These are phyloP conservation scores for Backusella macrospora DNA, from an alignment of 192 early-diverging fungal species.

Conservation along the genomic window DNA sequence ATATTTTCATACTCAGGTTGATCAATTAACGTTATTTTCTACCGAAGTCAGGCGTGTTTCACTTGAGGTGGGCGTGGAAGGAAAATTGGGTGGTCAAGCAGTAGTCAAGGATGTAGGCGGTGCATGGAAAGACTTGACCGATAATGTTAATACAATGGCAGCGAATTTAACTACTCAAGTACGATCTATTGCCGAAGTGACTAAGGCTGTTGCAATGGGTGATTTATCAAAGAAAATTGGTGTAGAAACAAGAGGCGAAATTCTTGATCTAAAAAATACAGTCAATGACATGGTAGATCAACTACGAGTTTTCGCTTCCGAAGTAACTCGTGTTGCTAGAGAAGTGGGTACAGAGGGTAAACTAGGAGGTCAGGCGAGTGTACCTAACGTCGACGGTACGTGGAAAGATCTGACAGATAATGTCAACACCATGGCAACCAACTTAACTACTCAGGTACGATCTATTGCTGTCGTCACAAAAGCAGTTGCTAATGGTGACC, in stretches of 20 bases:
- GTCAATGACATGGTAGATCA: constrained; percentile 68
- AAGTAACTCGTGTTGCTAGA: constrained; percentile 63
- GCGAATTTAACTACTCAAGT: constrained; percentile 58
- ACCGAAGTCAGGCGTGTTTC: constrained; percentile 67
- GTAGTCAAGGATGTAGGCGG: constrained; percentile 53
- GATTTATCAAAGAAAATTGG: constrained; percentile 55
- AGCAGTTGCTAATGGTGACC: constrained; percentile 60
- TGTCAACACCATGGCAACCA: constrained; percentile 66
- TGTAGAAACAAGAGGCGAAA: constrained; percentile 55
- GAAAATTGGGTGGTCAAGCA: constrained; percentile 65
- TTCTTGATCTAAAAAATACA: constrained; percentile 59
- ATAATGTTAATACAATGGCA: constrained; percentile 64
- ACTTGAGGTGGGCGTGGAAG: constrained; percentile 67
- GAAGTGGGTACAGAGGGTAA: constrained; percentile 74
- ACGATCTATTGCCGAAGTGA: constrained; percentile 56
- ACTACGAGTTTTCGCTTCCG: constrained; percentile 58
- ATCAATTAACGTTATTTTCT: constrained; percentile 52
- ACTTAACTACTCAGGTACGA: constrained; percentile 68
- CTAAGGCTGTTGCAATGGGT: constrained; percentile 55
- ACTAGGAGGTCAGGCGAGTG: constrained; percentile 74
- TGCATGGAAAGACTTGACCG: constrained; percentile 61
- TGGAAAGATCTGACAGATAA: constrained; percentile 78
- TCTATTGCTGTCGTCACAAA: constrained; percentile 66
- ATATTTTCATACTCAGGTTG: constrained; percentile 50
- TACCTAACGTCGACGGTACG: constrained; percentile 69